These are phyloP conservation scores for Xylaria venustula DNA, from an alignment of 495 filamentous ascomycete species.

Conservation along the genomic window DNA sequence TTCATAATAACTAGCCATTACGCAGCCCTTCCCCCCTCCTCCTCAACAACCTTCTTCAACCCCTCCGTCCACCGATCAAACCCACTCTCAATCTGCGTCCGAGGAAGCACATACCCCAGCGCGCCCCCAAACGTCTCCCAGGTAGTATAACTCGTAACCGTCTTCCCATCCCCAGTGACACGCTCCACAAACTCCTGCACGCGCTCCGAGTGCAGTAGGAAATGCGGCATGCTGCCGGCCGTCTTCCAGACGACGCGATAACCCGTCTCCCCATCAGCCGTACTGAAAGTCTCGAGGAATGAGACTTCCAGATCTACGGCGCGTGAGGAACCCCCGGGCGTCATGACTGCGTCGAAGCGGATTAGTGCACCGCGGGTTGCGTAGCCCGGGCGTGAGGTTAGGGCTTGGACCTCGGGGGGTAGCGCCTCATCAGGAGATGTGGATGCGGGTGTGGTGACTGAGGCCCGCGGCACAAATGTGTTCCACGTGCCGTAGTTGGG, in stretches of 20 bases:
- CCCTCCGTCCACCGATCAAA: slow-evolving; percentile 33
- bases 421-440: neutral
- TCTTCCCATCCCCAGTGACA: slow-evolving; percentile 8
- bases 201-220: slow-evolving; percentile 34
- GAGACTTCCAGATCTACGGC: slow-evolving; percentile 25
- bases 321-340: slow-evolving; percentile 6
- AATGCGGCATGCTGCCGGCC: slow-evolving; percentile 12
- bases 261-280: slow-evolving; percentile 14
- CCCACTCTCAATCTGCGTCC: slow-evolving; percentile 23
- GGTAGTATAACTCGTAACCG: slow-evolving; percentile 22
- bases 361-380: slow-evolving; percentile 31
- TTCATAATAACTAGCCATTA: too few relatives aligned
- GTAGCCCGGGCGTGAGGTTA: slow-evolving; percentile 31
- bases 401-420: neutral
- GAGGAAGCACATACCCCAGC: slow-evolving; percentile 29
- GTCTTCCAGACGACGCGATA: slow-evolving; percentile 35
- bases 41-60: slow-evolving; percentile 31
- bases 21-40: too few relatives aligned
- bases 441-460: slow-evolving; percentile 17
- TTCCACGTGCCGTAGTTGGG: slow-evolving; percentile 36
- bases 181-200: slow-evolving; percentile 38
- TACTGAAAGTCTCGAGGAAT: slow-evolving; percentile 29
- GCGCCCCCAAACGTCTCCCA: slow-evolving; percentile 43
- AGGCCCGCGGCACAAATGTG: slow-evolving; percentile 29
- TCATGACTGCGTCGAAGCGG: slow-evolving; percentile 34